phyloP scores from a whole-genome alignment of 2,329 filamentous ascomycete genomes.

The Penicillium brevicompactum region DNA sequence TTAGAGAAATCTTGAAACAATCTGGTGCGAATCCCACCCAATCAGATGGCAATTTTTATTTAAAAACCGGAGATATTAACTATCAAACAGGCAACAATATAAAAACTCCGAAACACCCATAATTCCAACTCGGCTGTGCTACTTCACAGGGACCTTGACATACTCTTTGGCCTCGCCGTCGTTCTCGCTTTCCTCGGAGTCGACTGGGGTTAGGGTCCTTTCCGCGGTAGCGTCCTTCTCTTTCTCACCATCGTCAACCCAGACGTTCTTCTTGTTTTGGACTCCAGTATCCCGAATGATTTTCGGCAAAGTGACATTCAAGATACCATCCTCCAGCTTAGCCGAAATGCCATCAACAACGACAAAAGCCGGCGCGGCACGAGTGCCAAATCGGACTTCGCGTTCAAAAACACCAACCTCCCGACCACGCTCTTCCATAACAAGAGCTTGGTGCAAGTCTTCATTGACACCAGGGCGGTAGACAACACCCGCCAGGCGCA shows the following conservation, averaged over 20 bases:
- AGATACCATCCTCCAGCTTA: constrained; percentile 75
- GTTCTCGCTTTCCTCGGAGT: constrained; percentile 22
- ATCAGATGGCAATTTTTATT: not conserved
- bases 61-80: not conserved
- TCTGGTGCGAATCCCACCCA: not conserved
- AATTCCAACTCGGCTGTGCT: not conserved
- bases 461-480: constrained; percentile 72
- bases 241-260: constrained; percentile 20
- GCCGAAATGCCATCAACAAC: constrained; percentile 70
- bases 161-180: constrained; percentile 28
- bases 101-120: not conserved
- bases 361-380: constrained; percentile 61
- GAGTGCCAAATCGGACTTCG: constrained; percentile 60
- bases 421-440: constrained; percentile 70
- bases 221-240: constrained; percentile 26
- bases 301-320: constrained; percentile 78
- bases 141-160: constrained; percentile 26
- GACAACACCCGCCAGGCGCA: constrained; percentile 72
- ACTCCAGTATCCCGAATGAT: constrained; percentile 42
- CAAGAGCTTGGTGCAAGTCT: constrained; percentile 64
- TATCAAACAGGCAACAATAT: not conserved
- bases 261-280: constrained; percentile 20
- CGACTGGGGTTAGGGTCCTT: constrained; percentile 26
- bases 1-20: not conserved
- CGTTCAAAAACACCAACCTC: constrained; percentile 75